Base-by-base conservation (phyloP, 2,329 filamentous ascomycete species). In the Rutstroemia sp. region DNA sequence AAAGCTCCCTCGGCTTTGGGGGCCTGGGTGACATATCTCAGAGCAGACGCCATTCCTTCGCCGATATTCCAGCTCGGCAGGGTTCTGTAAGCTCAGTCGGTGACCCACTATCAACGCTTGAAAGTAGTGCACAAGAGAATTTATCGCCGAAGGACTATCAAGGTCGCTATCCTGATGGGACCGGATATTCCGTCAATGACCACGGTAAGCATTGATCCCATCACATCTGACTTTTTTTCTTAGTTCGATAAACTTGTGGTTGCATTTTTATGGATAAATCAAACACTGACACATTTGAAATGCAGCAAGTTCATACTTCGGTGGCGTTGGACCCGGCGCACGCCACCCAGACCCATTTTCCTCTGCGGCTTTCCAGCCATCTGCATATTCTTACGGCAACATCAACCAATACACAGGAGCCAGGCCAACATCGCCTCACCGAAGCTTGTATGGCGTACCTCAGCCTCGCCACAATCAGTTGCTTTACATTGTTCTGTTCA, bases 401-500 rank as follows among this genome's bases (percentile, higher is more conserved):
- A 46, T 58, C 23, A 50, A 60, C 48, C 64, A 66, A 51, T 69
- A 65, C 54, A 51, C 60, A 37, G 61, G 57, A 48, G 65, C 51
- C 54, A 76, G 82, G 19, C 73, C 82, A 3, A 72, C 79, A 8
- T 86, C 83, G 14, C 83, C 83, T 6, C 82, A 84, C 66, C 78
- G 82, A 50, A 79, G 73, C 64, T 77, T 83, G 68, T 86, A 85
- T 64, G 78, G 77, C 50, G 77, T 84, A 68, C 74, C 76, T 34
- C 83, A 82, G 66, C 81, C 78, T 39, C 80, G 80, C 49, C 79
- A 82, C 64, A 86, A 83, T 61, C 87, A 90, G 69, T 77, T 86
- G 7, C 78, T 95, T 8, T 92, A 92, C 70, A 87, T 99, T 53
- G 92, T 99, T 16, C 83, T 92, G 6, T 99, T 99, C 81, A 99